Evolutionary conservation across 2,329 filamentous ascomycete genomes (phyloP).

Genomic region (Graphiopsis chlorocephala): DNA sequence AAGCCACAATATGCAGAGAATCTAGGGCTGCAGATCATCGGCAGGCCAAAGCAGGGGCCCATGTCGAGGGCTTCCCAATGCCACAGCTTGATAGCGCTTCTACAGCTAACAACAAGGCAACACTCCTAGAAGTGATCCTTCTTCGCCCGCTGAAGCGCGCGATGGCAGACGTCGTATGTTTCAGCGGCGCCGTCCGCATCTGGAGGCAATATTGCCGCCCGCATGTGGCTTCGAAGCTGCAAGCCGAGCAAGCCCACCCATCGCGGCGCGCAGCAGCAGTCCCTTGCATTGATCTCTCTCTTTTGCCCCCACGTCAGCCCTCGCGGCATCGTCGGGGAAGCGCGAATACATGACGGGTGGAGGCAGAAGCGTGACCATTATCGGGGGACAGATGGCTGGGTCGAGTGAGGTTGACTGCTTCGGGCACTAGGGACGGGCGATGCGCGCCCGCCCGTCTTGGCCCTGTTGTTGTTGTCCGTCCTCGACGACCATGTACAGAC

Average conservation of each 20-base stretch:
- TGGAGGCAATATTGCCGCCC: constrained; percentile 5
- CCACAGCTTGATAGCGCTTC: constrained; percentile 5
- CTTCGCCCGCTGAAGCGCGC: neutral
- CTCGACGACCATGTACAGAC: neutral
- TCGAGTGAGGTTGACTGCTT: constrained; percentile 13
- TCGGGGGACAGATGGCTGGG: constrained; percentile 1
- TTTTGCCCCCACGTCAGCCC: constrained; percentile 10
- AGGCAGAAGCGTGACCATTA: neutral
- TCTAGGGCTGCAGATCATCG: constrained; percentile 16
- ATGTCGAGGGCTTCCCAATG: neutral
- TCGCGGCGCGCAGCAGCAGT: constrained; percentile 10
- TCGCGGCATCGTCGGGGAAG: neutral
- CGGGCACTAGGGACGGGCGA: constrained; percentile 12
- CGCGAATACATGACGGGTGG: neutral
- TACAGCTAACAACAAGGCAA: constrained; percentile 1
- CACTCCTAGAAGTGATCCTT: neutral
- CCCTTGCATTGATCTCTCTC: constrained; percentile 12
- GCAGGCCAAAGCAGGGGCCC: constrained; percentile 12
- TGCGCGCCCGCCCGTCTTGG: constrained; percentile 9
- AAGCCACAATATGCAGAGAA: constrained; percentile 17
- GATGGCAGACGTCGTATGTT: constrained; percentile 14
- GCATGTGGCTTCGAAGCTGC: constrained; percentile 13
- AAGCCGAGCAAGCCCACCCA: constrained; percentile 9
- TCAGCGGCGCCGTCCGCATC: constrained; percentile 5
- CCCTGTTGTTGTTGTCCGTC: neutral